Base-by-base conservation (phyloP, 2,329 filamentous ascomycete genomes). In the Taxawa tesnikishii region DNA sequence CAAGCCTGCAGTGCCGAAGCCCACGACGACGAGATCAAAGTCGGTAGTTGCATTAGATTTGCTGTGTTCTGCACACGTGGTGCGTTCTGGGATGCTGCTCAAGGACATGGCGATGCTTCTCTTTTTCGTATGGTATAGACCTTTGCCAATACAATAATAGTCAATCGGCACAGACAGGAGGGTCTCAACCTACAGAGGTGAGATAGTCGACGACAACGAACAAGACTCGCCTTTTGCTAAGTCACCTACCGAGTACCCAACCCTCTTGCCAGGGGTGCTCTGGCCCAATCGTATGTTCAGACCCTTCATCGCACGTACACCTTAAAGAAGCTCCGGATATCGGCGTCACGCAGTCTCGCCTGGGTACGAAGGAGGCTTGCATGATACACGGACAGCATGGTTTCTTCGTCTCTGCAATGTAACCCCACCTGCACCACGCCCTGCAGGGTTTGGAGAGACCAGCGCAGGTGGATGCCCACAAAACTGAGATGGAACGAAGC, bases 1-100 rank as follows among this genome's bases (percentile, higher is more conserved):
- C 6, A 48, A 39, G 10, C 43, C 39, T 25, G 42, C 42, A 15
- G 36, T 43, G 5, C 44, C 44, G 21, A 44, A 46, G n/a, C 45
- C 45, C 14, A 47, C 37, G 27, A 42, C 39, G 12, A 48, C 43
- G 16, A 45, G 33, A 25, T 48, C 44, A 33, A 43, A 45, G 27
- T 6, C 12, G 10, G 27, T 16, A 1, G 34, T 39, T 16, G 39
- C 31, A 31, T 33, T 34, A 6, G 32, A 23, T 15, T 26, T 29
- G 15, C 32, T 29, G 15, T 37, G 15, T 5, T 5, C 27, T 29
- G 19, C 19, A 23, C 19, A n/a, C 19, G 19, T 8, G n/a, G 19
- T 23, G 19, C 19, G 8, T 23, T 8, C 19, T 23, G 8, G 19
- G 19, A 23, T 23, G 19, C n/a, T 23, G 19, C 19, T 23, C 19